These are phyloP conservation scores for Silene conica DNA, from an alignment of 148 eudicot species.

Conservation along the genomic window DNA sequence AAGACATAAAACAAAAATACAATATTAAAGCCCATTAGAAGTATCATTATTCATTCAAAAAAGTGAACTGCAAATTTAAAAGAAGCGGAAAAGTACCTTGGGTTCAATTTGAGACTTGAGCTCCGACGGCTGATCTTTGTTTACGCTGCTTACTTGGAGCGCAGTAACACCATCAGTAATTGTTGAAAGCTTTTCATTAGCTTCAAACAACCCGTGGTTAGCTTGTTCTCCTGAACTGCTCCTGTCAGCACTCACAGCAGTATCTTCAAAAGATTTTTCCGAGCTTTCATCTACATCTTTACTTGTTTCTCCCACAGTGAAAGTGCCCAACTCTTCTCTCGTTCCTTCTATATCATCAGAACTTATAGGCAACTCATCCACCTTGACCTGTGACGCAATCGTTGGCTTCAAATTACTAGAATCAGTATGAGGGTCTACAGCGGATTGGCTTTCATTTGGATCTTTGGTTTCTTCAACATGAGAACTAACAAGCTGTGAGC, in stretches of 20 bases:
- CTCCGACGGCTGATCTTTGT: constrained; percentile 26
- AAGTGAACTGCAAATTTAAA: neutral
- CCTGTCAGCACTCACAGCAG: constrained; percentile 23
- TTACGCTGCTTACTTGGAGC: constrained; percentile 29
- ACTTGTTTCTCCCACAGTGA: constrained; percentile 24
- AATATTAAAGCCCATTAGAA: neutral
- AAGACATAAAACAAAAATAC: constrained; percentile 17
- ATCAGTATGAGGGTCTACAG: constrained; percentile 26
- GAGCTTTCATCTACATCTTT: constrained; percentile 30
- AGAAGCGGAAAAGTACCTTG: constrained; percentile 36
- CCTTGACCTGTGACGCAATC: constrained; percentile 29
- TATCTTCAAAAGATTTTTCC: constrained; percentile 34
- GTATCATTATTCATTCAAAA: neutral
- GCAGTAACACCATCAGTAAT: constrained; percentile 24
- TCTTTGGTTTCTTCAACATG: constrained; percentile 31
- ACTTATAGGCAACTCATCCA: constrained; percentile 32
- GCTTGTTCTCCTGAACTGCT: constrained; percentile 29
- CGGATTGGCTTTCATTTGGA: constrained; percentile 31
- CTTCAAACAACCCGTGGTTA: constrained; percentile 34
- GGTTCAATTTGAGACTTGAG: constrained; percentile 27
- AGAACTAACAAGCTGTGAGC: constrained; percentile 29
- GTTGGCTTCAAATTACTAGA: constrained; percentile 28
- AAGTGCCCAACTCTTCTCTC: constrained; percentile 32
- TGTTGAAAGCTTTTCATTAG: constrained; percentile 29
- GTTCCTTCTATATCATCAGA: constrained; percentile 25